phyloP scores from a whole-genome alignment of 257 asterid genomes.

The Mitragyna speciosa region DNA sequence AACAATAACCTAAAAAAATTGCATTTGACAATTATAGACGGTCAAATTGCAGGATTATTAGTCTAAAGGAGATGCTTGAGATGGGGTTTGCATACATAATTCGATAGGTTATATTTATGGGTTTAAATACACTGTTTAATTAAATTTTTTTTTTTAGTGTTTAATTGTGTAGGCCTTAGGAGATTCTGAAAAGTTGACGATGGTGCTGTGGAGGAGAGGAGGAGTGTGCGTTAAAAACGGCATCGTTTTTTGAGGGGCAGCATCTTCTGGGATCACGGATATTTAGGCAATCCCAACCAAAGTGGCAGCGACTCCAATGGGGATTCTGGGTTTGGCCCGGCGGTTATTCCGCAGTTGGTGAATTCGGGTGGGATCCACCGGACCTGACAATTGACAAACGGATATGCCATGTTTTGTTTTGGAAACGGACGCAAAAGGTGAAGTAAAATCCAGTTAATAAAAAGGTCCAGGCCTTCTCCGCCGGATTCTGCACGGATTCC shows the following conservation, averaged over 20 bases:
- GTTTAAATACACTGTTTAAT: too few relatives aligned
- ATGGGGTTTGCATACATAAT: too few relatives aligned
- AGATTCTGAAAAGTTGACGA: neutral
- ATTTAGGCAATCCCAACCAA: neutral
- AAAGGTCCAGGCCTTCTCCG: neutral
- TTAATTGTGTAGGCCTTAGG: too few relatives aligned
- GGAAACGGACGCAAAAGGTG: neutral
- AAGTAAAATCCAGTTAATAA: neutral
- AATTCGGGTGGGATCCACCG: neutral
- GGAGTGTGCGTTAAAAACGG: neutral
- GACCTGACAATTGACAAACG: neutral
- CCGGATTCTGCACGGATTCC: neutral
- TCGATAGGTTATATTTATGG: too few relatives aligned
- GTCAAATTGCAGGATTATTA: too few relatives aligned
- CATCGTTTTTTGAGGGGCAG: neutral
- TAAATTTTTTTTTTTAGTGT: too few relatives aligned
- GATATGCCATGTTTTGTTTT: neutral
- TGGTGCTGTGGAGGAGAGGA: neutral
- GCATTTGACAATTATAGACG: too few relatives aligned
- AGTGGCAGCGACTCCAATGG: neutral
- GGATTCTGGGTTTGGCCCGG: neutral
- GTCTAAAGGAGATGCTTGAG: too few relatives aligned
- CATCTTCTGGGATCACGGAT: neutral
- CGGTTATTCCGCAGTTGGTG: neutral
- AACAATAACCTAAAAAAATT: too few relatives aligned